Base-by-base conservation (phyloP, 1,284 basidiomycete genomes). In the Ganoderma multipileum region DNA sequence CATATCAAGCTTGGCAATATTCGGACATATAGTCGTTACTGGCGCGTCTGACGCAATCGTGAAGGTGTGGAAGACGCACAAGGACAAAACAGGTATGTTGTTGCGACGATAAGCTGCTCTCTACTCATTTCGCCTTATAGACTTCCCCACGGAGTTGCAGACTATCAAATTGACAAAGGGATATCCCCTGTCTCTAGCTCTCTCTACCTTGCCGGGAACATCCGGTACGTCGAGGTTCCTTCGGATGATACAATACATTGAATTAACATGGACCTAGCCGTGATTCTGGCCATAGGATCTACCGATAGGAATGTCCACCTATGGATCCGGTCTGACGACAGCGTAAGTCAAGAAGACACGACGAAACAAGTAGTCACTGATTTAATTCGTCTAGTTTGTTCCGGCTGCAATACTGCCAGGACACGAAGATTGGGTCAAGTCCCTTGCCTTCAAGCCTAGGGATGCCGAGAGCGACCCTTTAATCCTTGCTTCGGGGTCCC, bases 371-470 rank as follows among this genome's bases (percentile, higher is more conserved):
- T 14, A 30, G 23, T 26, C 28, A 26, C 44, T 72, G 66, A 66
- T 57, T 18, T 23, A 3, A 16, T 11, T 64, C 33, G 52, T 59
- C 26, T 70, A 92, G 90, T 91, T 91, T 76, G 82, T 89, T 66
- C 85, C 88, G 26, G 86, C 85, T 6, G 83, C 86, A 0, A 41
- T 64, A 20, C 85, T 99, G 42, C 86, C 93, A 42, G 96, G 96
- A 0, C 96, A 99, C 76, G 94, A 97, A 83, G 96, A 98, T 78
- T 99, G 96, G 96, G 86, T 98, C 62, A 89, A 92, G 71, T 86
- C 89, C 69, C 85, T 98, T 33, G 85, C 91, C 2, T 95, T 98
- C 79, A 85, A 85, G 36, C 57, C 75, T 2, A 78, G 82, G 12
- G 61, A 68, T 14, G 63, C 71, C 50, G 70, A 76, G 9, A 77